Evolutionary conservation across 2,329 filamentous ascomycete genomes (phyloP).

Genomic region (Aspergillus floridensis): DNA sequence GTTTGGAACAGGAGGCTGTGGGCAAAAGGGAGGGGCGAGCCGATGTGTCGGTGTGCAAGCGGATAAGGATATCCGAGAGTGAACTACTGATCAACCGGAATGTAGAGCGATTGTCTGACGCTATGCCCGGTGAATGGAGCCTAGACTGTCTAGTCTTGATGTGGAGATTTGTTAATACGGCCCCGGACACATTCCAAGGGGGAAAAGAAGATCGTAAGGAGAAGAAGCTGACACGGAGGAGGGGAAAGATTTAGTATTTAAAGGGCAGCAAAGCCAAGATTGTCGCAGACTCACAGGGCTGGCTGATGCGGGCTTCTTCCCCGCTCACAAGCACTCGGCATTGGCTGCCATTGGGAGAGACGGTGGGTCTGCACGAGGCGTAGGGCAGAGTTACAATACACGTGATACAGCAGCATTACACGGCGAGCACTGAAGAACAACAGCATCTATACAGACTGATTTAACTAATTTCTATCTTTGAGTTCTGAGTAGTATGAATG

Average conservation of each 20-base stretch:
- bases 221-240: background rate
- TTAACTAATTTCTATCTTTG: too few relatives aligned
- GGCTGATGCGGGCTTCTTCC: constrained; percentile 12
- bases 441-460: too few relatives aligned
- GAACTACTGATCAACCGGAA: background rate
- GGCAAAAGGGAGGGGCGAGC: background rate
- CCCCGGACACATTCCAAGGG: too few relatives aligned
- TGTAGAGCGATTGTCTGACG: background rate
- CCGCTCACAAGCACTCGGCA: background rate
- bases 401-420: too few relatives aligned
- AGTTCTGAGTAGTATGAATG: too few relatives aligned
- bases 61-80: background rate
- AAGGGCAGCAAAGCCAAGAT: constrained; percentile 1
- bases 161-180: too few relatives aligned
- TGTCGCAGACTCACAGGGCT: constrained; percentile 12
- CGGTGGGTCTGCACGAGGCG: constrained; percentile 11
- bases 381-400: constrained; percentile 7
- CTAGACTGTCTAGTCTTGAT: background rate
- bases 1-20: background rate
- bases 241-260: constrained; percentile 8
- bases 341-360: background rate
- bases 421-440: too few relatives aligned
- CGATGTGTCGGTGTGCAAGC: background rate
- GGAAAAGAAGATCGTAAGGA: background rate
- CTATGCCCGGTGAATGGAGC: background rate